Evolutionary conservation across 345 rosid genomes (phyloP).

Genomic region (Pugionium dolabratum): DNA sequence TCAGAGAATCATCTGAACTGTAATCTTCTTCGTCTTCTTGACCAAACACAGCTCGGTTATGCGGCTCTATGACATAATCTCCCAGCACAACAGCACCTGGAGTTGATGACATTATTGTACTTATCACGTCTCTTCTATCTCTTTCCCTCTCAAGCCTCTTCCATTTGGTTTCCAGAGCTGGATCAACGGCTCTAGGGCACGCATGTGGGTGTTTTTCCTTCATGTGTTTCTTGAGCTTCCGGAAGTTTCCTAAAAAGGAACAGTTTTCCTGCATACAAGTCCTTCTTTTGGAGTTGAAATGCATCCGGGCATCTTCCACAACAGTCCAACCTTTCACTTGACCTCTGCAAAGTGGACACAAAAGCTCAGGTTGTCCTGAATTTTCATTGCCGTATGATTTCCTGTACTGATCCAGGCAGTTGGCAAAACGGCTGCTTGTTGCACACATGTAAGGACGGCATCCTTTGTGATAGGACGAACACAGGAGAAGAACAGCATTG

Average conservation of each 20-base stretch:
- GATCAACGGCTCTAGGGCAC: slow-evolving; percentile 76
- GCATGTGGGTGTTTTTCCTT: slow-evolving; percentile 74
- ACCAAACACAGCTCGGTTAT: slow-evolving; percentile 40
- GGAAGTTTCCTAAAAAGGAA: slow-evolving; percentile 60
- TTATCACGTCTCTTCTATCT: slow-evolving; percentile 70
- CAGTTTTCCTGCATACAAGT: slow-evolving; percentile 80
- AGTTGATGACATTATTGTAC: slow-evolving; percentile 68
- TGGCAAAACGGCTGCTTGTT: slow-evolving; percentile 74
- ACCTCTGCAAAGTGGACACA: slow-evolving; percentile 86
- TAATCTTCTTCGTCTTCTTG: slow-evolving; percentile 50
- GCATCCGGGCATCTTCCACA: slow-evolving; percentile 67
- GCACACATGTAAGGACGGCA: slow-evolving; percentile 97
- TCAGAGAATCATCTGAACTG: slow-evolving; percentile 60
- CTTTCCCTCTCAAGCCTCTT: slow-evolving; percentile 69
- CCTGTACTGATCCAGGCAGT: slow-evolving; percentile 85
- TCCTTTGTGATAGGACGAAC: slow-evolving; percentile 82
- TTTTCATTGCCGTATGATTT: slow-evolving; percentile 61
- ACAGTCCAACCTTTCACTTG: slow-evolving; percentile 95
- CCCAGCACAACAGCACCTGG: slow-evolving; percentile 84
- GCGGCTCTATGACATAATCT: slow-evolving; percentile 87
- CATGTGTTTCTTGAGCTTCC: slow-evolving; percentile 76
- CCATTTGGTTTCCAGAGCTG: slow-evolving; percentile 69
- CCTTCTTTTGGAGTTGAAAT: slow-evolving; percentile 68
- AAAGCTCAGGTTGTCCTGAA: slow-evolving; percentile 60
- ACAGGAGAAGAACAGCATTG: slow-evolving; percentile 80